Evolutionary conservation across 345 rosid species (phyloP).

Genomic region (Populus davidiana): DNA sequence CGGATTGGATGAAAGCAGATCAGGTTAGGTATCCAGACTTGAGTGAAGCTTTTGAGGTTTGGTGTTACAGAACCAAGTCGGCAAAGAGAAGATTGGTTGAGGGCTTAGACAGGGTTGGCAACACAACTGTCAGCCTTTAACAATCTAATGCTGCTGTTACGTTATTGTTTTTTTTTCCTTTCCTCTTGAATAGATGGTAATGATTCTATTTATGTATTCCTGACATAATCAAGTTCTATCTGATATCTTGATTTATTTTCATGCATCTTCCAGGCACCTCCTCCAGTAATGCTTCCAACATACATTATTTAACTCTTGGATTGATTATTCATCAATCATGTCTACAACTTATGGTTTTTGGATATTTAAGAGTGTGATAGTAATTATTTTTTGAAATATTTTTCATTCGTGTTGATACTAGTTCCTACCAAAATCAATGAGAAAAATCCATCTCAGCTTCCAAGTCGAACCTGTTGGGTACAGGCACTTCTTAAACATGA

Average conservation of each 20-base stretch:
- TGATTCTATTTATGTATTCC: slow-evolving; percentile 12
- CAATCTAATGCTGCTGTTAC: slow-evolving; percentile 13
- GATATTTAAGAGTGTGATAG: too few relatives aligned
- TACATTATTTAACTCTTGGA: neutral
- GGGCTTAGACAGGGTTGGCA: slow-evolving; percentile 42
- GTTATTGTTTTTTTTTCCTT: neutral
- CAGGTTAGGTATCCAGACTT: slow-evolving; percentile 74
- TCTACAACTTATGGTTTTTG: neutral
- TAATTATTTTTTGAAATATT: too few relatives aligned
- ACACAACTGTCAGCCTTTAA: slow-evolving; percentile 35
- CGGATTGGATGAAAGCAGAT: slow-evolving; percentile 78
- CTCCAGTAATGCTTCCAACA: neutral
- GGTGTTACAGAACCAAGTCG: slow-evolving; percentile 94
- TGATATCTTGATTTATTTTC: neutral
- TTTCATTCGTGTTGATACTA: neutral
- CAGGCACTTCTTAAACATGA: neutral
- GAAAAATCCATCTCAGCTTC: neutral
- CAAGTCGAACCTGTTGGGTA: neutral
- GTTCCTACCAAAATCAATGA: neutral
- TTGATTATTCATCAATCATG: neutral
- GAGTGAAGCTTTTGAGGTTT: slow-evolving; percentile 91
- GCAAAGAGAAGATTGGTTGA: slow-evolving; percentile 83
- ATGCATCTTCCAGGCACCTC: neutral
- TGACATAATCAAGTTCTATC: neutral
- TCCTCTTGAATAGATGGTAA: neutral